Conservation (phyloP, 768 basidiomycete genomes). For the Heimioporus sp. region DNA sequence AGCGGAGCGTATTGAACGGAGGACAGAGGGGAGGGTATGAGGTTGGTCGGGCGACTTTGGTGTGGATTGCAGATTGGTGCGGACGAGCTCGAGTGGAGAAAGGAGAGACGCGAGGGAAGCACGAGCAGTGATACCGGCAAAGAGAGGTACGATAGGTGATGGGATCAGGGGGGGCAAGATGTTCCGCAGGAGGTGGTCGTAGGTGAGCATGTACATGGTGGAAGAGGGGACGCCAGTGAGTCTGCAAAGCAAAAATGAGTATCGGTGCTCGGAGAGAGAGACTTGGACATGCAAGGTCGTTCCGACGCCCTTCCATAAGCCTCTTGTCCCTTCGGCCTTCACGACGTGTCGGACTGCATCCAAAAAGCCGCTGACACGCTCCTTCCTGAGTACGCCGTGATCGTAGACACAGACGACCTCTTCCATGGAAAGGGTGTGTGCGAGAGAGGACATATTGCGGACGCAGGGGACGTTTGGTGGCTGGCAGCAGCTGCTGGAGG, state of each 20-base stretch:
- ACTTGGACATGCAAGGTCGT: constrained; percentile 70
- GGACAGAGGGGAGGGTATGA: constrained; percentile 74
- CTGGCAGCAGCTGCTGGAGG: constrained; percentile 68
- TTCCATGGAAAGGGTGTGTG: constrained; percentile 52
- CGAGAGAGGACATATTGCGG: constrained; percentile 75
- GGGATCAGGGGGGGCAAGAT: constrained; percentile 61
- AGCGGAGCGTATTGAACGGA: constrained; percentile 56
- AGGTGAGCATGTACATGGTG: constrained; percentile 93
- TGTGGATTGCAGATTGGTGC: constrained; percentile 91
- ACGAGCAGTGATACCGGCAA: constrained; percentile 81
- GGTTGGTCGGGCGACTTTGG: constrained; percentile 67
- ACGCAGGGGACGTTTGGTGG: constrained; percentile 53
- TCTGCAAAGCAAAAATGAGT: constrained; percentile 38
- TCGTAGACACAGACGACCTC: constrained; percentile 82
- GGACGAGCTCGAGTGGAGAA: constrained; percentile 89
- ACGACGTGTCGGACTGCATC: constrained; percentile 82
- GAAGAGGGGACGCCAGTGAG: constrained; percentile 90
- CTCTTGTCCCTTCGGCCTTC: constrained; percentile 76
- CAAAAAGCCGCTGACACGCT: constrained; percentile 80
- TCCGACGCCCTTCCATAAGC: constrained; percentile 94
- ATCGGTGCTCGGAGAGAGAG: not conserved
- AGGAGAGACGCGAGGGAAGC: constrained; percentile 72
- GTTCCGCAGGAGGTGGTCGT: constrained; percentile 78
- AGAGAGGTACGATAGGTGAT: constrained; percentile 61
- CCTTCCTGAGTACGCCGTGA: constrained; percentile 62